Evolutionary conservation across 176 grass and related monocot species (phyloP), one percentile per base, ranked within the genome.

Genomic region (Oryza meyeriana): DNA sequence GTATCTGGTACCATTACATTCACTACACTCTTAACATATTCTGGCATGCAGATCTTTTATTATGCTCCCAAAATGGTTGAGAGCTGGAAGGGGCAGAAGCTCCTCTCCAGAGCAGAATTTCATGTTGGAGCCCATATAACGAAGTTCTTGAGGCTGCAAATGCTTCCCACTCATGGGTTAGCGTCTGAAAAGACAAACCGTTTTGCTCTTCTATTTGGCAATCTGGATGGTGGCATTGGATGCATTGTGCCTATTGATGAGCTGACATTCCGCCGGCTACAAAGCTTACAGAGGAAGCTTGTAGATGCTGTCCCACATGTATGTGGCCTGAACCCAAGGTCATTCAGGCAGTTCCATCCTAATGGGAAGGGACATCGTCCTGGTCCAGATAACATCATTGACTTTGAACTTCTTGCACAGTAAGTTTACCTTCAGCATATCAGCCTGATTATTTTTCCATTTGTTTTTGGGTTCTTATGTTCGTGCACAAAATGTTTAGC

Each of bases 41-140:
- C 1, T 34, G 62, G 61, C 72, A 20, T 87, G 78, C 87, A 98
- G 92, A 94, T 98, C 50, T 94, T 98, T 32, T 98, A 94, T 79
- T 94, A 98, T 89, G 95, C 95, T 64, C 90, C 95, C 63, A 98
- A 90, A 91, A 90, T 83, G 58, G 84, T 98, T 67, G 95, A 98
- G 87, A 94, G 95, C 45, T 98, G 92, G 95, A 98, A 98, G 79
- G 95, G 95, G 14, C 95, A 98, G 81, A 98, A 98, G 66, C 92
- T 98, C 32, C 84, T 98, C 66, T 81, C 90, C 10, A 84, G 92
- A 57, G 90, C 90, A 62, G 95, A 98, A 61, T 89, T 98, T 87
- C 95, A 94, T 91, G 88, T 88, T 65, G 95, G 95, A 22, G 78
- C 88, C 50, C 88, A 91, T 73, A 75, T 98, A 38, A 86, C 88